Conservation (phyloP, 2,329 filamentous ascomycete species). For the Tolypocladium pustulatum region DNA sequence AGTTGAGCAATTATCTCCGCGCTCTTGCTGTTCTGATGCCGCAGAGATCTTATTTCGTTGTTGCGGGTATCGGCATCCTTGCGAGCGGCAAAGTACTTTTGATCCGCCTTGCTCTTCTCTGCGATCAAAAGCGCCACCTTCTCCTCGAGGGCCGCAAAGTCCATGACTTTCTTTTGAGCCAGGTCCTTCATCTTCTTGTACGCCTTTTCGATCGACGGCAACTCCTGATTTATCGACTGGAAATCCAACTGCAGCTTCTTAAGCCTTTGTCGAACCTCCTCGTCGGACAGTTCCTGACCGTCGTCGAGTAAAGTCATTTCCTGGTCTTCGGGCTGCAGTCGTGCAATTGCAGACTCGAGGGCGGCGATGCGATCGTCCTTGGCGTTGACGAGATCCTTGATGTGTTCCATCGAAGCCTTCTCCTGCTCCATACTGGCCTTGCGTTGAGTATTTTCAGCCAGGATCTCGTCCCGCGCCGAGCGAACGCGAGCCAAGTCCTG, state of each 20-base stretch:
- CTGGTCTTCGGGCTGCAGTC: slow-evolving; percentile 46
- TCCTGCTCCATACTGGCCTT: slow-evolving; percentile 74
- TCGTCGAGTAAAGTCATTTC: slow-evolving; percentile 32
- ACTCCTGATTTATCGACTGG: slow-evolving; percentile 72
- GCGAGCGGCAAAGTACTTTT: slow-evolving; percentile 94
- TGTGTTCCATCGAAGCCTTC: slow-evolving; percentile 55
- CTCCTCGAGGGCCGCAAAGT: slow-evolving; percentile 67
- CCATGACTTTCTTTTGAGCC: slow-evolving; percentile 77
- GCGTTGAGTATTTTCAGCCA: slow-evolving; percentile 70
- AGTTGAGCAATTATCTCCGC: slow-evolving; percentile 88
- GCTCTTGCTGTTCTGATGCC: slow-evolving; percentile 77
- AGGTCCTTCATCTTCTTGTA: slow-evolving; percentile 82
- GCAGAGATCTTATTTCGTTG: slow-evolving; percentile 66
- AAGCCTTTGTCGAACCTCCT: slow-evolving; percentile 66
- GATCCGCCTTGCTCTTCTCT: slow-evolving; percentile 93
- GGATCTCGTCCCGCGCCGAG: slow-evolving; percentile 71
- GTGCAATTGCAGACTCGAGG: slow-evolving; percentile 72
- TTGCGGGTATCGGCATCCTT: slow-evolving; percentile 85
- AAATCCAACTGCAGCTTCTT: slow-evolving; percentile 70
- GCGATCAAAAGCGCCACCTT: slow-evolving; percentile 62
- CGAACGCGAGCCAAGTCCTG: slow-evolving; percentile 79
- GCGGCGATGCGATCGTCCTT: slow-evolving; percentile 72
- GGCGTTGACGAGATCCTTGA: slow-evolving; percentile 70
- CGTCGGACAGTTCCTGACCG: slow-evolving; percentile 50
- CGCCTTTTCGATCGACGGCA: slow-evolving; percentile 80